Evolutionary conservation across 768 basidiomycete genomes (phyloP).

Genomic region (Boletus patriciae): DNA sequence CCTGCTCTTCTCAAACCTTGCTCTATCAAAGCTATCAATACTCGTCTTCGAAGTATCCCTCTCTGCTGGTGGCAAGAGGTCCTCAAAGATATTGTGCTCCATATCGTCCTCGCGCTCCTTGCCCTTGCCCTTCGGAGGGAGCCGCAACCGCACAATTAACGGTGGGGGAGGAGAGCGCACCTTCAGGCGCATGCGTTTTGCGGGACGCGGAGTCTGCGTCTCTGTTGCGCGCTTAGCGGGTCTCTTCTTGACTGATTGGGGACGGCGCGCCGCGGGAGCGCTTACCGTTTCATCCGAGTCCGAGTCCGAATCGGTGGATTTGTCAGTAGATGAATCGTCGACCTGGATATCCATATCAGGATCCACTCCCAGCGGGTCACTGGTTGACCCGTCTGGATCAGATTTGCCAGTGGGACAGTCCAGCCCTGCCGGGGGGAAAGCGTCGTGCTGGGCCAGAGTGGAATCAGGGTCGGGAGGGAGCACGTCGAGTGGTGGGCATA

Average conservation of each 20-base stretch:
- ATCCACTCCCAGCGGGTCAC: conserved; percentile 22
- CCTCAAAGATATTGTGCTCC: conserved; percentile 74
- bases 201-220: conserved; percentile 29
- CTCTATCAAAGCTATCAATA: conserved; percentile 60
- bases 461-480: conserved; percentile 8
- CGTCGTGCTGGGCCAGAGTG: conserved; percentile 33
- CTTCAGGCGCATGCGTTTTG: conserved; percentile 51
- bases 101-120: conserved; percentile 69
- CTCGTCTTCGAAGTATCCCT: conserved; percentile 71
- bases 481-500: conserved; percentile 45
- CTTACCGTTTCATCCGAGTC: conserved; percentile 27
- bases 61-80: conserved; percentile 65
- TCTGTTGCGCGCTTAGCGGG: conserved; percentile 26
- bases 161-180: conserved; percentile 37
- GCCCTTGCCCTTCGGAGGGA: conserved; percentile 63
- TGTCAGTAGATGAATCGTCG: conserved; percentile 37
- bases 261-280: conserved; percentile 13
- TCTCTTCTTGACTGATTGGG: conserved; percentile 28
- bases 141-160: conserved; percentile 51
- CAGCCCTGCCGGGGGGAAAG: conserved; percentile 41
- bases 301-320: conserved; percentile 34
- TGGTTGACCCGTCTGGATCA: conserved; percentile 32
- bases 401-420: conserved; percentile 18
- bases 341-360: conserved; percentile 36
- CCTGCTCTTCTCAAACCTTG: conserved; percentile 71